Percentiles rank a stretch among this genome's conserved stretches.
Conservation (phyloP, 73 alveolate genomes). For the Paramecium octaurelia region DNA sequence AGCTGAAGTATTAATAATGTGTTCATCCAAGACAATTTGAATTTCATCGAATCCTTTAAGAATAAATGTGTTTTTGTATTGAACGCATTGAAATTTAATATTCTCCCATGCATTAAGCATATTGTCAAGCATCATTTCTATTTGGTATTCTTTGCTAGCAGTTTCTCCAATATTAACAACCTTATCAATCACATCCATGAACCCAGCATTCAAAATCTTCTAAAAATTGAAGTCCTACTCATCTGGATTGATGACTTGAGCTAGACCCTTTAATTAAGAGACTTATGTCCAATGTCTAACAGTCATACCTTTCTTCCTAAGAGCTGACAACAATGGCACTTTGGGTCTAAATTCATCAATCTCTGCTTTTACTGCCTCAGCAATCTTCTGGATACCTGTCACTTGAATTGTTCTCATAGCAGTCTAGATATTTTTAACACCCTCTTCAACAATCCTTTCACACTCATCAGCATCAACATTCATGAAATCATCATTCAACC, state of each 20-base stretch:
- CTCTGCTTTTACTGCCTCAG: constrained; percentile 78
- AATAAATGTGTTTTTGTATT: constrained; percentile 76
- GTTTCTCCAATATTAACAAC: constrained; percentile 93
- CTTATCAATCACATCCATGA: constrained; percentile 79
- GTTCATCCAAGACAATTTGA: constrained; percentile 93
- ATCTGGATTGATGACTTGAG: constrained; percentile 82
- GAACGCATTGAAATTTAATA: constrained; percentile 72
- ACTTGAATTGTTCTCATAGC: constrained; percentile 75
- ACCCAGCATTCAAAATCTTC: constrained; percentile 84
- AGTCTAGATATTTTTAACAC: constrained; percentile 71
- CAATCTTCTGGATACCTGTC: constrained; percentile 78
- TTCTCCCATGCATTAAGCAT: constrained; percentile 87
- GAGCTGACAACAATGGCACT: constrained; percentile 90
- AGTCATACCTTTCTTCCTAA: constrained; percentile 93
- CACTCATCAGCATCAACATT: constrained; percentile 74
- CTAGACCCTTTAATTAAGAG: constrained; percentile 79
- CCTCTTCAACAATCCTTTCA: constrained; percentile 73
- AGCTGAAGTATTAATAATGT: constrained; percentile 98
- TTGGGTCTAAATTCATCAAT: constrained; percentile 94
- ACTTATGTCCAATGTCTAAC: constrained; percentile 96
- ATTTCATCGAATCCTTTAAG: constrained; percentile 90
- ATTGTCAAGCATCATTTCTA: constrained; percentile 75
- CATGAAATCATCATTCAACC: constrained; percentile 81
- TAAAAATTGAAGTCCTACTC: constrained; percentile 90
- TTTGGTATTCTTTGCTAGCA: constrained; percentile 85